Evolutionary conservation across 2,329 filamentous ascomycete species (phyloP), one percentile per base, ranked within the genome.

Genomic region (Sarocladiaceae sp.): DNA sequence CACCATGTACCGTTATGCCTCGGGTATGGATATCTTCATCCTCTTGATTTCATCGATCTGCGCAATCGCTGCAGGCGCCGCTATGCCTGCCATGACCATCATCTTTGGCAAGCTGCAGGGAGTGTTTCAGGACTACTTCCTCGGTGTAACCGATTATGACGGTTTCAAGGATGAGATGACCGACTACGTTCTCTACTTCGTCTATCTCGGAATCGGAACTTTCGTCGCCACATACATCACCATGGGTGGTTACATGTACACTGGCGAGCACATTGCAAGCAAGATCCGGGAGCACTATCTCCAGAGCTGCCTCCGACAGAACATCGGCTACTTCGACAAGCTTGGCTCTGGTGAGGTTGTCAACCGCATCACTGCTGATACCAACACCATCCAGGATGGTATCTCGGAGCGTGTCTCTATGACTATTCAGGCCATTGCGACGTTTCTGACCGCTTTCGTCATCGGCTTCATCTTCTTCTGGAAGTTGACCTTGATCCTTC

Each of bases 51-150:
- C 82, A 42, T 58, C 70, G 21, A 54, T 91, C 44, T 78, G 77
- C 46, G 75, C 85, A 50, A 85, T 90, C 51, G 80, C 73, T 26
- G 83, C 80, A n/a, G 87, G 88, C 48, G 85, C 85, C 45, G 82
- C 83, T 5, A 63, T 91, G 49, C 88, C 88, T 5, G 66, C 88
- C 20, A 91, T 93, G 80, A 91, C 87, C 0, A 74, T 88, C 46
- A 67, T 95, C 26, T 94, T 94, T 55, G 88, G 88, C 49, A 78
- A 81, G 43, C 71, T 94, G 33, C 80, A 88, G 47, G 78, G 78
- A 3, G 76, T 74, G 2, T 94, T 95, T 58, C 77, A 85, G 55
- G 58, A 69, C 19, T 87, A 79, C 53, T 77, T 85, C 51, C 44
- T 44, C 5, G 65, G 66, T 5, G 59, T 56, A 0, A 66, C 75